Evolutionary conservation across 768 basidiomycete genomes (phyloP), one percentile per base, ranked within the genome.

Genomic region (Suillus sp.): DNA sequence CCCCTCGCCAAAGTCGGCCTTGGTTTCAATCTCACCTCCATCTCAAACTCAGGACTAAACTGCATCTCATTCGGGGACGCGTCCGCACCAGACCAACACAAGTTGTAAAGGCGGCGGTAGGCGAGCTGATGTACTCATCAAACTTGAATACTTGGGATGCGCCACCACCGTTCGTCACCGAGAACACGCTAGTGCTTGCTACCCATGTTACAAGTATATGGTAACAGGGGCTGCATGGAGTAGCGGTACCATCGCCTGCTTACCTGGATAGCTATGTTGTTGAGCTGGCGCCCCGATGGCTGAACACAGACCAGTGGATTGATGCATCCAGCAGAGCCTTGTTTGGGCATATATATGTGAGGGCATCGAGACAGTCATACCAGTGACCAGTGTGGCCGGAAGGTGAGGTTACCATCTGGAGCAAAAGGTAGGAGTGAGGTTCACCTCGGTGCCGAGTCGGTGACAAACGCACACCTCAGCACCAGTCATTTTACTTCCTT

Each of bases 1-100:
- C 1, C 72, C 70, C 59, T 74, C 74, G n/a, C 75, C 72, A 54
- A 75, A 74, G 57, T 74, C 74, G 57, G 74, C 65, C 59, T 60
- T 65, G 62, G 4, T 43, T n/a, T 64, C 38, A 55, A 72, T 10
- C 11, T 45, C 37, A 47, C 67, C 13, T 65, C 74, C 48, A 38
- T 66, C 59, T 74, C 72, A 51, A 75, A 72, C 16, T 64, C 65
- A 10, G 72, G 74, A 11, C 72, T 72, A 27, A 66, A n/a, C 47
- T 75, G 66, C 74, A 73, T 70, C 27, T 73, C 72, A 60, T 56
- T 72, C n/a, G 72, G 74, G 20, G 68, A 65, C 4, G 30, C 30
- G 13, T 38, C 27, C 16, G 20, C 60, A 35, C 53, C 42, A 34
- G 27, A 47, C 18, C 18, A 30, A 51, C 2, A 48, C 72, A 73